Conservation (phyloP, 805 yeast species). For the Candida maesae region DNA sequence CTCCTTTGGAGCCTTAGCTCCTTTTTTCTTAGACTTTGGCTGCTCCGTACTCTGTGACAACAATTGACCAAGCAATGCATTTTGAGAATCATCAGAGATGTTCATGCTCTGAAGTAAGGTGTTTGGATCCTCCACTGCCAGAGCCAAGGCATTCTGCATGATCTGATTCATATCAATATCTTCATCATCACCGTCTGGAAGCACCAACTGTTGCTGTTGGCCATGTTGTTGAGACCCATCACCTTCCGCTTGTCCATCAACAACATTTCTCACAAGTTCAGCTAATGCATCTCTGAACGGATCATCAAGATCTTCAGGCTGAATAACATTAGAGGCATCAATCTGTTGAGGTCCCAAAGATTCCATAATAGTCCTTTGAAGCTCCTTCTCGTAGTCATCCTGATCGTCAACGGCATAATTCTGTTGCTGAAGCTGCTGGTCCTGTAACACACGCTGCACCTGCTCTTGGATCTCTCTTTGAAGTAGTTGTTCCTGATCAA, state of each 20-base stretch:
- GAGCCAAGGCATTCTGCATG: slow-evolving; percentile 69
- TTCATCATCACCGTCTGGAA: slow-evolving; percentile 30
- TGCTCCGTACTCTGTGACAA: slow-evolving; percentile 24
- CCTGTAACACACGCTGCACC: neutral
- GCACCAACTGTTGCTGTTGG: neutral
- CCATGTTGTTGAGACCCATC: slow-evolving; percentile 10
- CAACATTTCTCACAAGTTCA: slow-evolving; percentile 53
- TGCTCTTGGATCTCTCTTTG: neutral
- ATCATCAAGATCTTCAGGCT: slow-evolving; percentile 20
- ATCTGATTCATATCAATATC: slow-evolving; percentile 67
- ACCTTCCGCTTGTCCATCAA: slow-evolving; percentile 32
- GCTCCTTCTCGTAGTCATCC: slow-evolving; percentile 19
- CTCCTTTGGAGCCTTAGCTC: slow-evolving; percentile 19
- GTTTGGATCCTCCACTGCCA: slow-evolving; percentile 67
- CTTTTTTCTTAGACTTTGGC: slow-evolving; percentile 16
- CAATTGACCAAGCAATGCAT: slow-evolving; percentile 18
- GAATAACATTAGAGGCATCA: slow-evolving; percentile 4
- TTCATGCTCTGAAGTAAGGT: slow-evolving; percentile 36
- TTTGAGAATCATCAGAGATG: slow-evolving; percentile 18
- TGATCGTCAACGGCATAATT: neutral
- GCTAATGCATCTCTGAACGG: slow-evolving; percentile 51
- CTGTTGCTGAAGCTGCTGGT: too few species aligned
- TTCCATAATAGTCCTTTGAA: slow-evolving; percentile 23
- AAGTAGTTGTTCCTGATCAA: neutral
- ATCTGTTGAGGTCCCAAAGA: slow-evolving; percentile 18